Base-by-base conservation (phyloP, 208 protist species). In the Strigomonas culicis region DNA sequence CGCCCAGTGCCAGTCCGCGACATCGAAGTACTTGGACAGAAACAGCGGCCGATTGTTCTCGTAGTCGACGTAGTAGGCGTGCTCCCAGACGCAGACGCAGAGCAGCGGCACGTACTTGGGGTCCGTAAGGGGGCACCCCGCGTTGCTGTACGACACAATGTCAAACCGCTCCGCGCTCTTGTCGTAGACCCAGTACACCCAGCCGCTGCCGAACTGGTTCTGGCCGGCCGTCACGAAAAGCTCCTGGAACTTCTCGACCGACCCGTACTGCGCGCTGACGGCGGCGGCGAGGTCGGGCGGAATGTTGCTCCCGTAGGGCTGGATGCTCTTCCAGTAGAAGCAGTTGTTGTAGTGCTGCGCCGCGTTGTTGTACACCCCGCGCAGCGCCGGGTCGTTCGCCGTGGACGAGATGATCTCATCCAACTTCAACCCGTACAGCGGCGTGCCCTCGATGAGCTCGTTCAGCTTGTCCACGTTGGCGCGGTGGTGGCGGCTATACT, bases 41-140 rank as follows among this genome's bases (percentile, higher is more conserved):
- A 95, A 97, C 68, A 85, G 59, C 4, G 88, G 84, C 19, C 92
- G 84, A 36, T 88, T 77, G 75, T 97, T 97, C 62, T 93, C 87
- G 63, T 97, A 97, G 79, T 98, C 96, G 39, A 97, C 79, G 67
- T 98, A 98, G 68, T 97, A 98, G n/a, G 94, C 83, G 70, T 98
- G 96, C 75, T 98, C 93, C 92, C 93, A 98, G 47, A 98, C 92
- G 82, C 97, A 92, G 10, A 92, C 82, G 60, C 84, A 93, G 13
- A 98, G 74, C 30, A 97, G 60, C 43, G 93, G 93, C 17, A 82
- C 73, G 47, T 73, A 66, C 46, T 81, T 63, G 34, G 59, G 50
- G 46, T 84, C 77, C 11, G 75, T 81, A 27, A 97, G 59, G 15
- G 92, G 90, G 64, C 82, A 94, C 30, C 85, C 89, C 34, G 92